These are phyloP conservation scores for Kurtzmaniella natalensis DNA, from an alignment of 1,139 yeast species.

Conservation along the genomic window DNA sequence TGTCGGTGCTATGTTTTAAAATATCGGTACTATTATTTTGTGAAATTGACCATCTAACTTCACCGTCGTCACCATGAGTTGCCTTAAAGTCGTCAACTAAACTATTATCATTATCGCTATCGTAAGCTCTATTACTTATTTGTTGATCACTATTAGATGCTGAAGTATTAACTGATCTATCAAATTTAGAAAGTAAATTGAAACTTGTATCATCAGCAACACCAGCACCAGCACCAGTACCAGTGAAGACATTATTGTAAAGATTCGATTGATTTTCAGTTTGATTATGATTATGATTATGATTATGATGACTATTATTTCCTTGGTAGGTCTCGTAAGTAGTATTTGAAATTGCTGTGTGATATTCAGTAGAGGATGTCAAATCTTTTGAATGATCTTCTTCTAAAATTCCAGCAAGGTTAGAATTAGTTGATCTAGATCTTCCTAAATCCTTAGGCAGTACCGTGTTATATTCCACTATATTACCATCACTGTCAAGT, in stretches of 20 bases:
- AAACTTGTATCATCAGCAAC: slow-evolving; percentile 17
- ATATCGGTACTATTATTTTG: slow-evolving; percentile 7
- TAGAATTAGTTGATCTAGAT: slow-evolving; percentile 24
- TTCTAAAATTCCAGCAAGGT: slow-evolving; percentile 29
- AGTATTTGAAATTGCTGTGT: too few species aligned
- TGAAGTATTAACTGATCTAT: slow-evolving; percentile 15
- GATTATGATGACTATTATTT: background rate
- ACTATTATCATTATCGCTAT: slow-evolving; percentile 9
- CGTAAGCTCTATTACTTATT: slow-evolving; percentile 7
- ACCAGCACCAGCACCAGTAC: slow-evolving; percentile 16
- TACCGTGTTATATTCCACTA: slow-evolving; percentile 25
- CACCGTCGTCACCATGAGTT: slow-evolving; percentile 22
- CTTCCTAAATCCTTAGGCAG: slow-evolving; percentile 12
- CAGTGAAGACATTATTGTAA: too few species aligned
- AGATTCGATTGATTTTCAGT: slow-evolving; percentile 4
- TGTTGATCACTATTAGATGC: slow-evolving; percentile 17
- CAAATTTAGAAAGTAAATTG: slow-evolving; percentile 25
- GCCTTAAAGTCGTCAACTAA: slow-evolving; percentile 27
- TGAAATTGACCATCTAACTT: slow-evolving; percentile 23
- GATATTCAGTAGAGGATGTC: slow-evolving; percentile 12
- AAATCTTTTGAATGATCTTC: slow-evolving; percentile 22
- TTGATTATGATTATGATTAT: slow-evolving; percentile 6
- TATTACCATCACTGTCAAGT: slow-evolving; percentile 53
- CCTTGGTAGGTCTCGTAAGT: background rate
- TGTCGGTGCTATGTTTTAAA: background rate